Evolutionary conservation across 116 monocot genomes (phyloP), one percentile per base, ranked within the genome.

Genomic region (Trichopus zeylanicus): DNA sequence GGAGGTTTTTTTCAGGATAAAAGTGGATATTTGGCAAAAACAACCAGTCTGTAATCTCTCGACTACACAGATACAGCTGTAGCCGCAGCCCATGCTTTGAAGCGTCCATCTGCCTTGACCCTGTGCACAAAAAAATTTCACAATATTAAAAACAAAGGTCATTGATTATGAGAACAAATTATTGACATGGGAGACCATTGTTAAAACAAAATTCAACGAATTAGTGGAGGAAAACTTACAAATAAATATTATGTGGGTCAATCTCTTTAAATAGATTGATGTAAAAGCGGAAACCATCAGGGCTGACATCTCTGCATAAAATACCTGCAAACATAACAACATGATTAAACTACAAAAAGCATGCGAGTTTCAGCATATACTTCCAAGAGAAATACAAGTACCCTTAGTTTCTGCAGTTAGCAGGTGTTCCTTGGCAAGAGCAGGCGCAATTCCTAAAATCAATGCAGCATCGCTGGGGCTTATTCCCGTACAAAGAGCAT

Each of bases 211-310:
- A 48, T 24, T 11, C 27, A 21, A 30, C 13, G 51, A 37, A 3
- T 39, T n/a, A 3, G 26, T 31, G 53, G 3, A 39, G 12, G 24
- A 23, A 22, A 24, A 75, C 80, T 80, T 70, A 97, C 91, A 25
- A 31, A 55, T 84, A 71, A 27, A 97, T 82, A 66, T 84, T 53
- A 26, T 34, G 63, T 13, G 65, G 66, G 72, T 91, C 81, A 58
- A 97, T 70, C 20, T 90, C 97, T 61, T 73, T 81, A 68, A 97
- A 97, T 8, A 87, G 34, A 73, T 97, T 97, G 28, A 71, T 57
- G 64, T 75, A 87, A 63, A 97, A 97, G 33, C 91, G 97, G 62
- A 97, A 84, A 39, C 97, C 97, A 61, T 97, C 91, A 30, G 95
- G 79, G 59, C 91, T 97, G 53, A 81, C 76, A 73, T 97, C 97